Evolutionary conservation across 169 alveolate genomes (phyloP).

Genomic region (Plasmodium blacklocki): DNA sequence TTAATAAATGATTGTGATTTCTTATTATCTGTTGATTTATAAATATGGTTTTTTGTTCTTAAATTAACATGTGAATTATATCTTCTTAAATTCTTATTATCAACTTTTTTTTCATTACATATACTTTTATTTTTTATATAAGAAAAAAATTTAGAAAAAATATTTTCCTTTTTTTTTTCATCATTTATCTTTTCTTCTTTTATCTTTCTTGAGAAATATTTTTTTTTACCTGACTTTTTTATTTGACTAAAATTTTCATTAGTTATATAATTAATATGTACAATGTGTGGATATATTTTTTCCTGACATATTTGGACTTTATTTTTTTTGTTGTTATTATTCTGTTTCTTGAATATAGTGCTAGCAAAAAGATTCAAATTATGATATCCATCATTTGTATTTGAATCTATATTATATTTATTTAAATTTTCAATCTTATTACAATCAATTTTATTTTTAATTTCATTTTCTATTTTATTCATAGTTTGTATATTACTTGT

Average conservation of each 20-base stretch:
- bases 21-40: not conserved
- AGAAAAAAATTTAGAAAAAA: constrained; percentile 38
- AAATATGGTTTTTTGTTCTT: not conserved
- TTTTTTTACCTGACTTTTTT: constrained; percentile 19
- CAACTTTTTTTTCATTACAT: constrained; percentile 36
- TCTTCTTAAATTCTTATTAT: constrained; percentile 22
- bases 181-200: constrained; percentile 9
- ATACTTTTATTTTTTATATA: constrained; percentile 53
- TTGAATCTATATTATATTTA: no score
- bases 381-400: no score
- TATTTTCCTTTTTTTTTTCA: constrained; percentile 6
- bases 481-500: no score
- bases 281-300: no score
- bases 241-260: not conserved
- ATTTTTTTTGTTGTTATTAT: no score
- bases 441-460: no score
- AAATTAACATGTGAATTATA: constrained; percentile 21
- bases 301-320: no score
- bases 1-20: not conserved
- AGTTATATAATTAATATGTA: no score
- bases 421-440: no score
- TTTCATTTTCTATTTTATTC: no score
- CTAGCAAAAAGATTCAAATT: no score
- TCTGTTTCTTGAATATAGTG: no score
- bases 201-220: not conserved